Evolutionary conservation across 2,329 filamentous ascomycete genomes (phyloP), one percentile per base, ranked within the genome.

Genomic region (Septoria petroselini): DNA sequence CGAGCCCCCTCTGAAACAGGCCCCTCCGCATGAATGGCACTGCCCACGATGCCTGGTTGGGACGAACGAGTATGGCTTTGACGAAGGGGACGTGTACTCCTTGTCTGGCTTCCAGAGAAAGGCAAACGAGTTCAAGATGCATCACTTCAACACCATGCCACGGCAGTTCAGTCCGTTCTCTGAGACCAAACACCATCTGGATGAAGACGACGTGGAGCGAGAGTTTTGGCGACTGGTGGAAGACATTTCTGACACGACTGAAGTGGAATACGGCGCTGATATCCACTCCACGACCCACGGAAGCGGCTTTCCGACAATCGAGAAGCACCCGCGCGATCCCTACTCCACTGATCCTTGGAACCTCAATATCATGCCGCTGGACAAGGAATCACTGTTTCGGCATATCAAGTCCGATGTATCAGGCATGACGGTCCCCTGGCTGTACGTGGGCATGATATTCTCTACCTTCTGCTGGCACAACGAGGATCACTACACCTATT

Each of bases 391-490:
- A 40, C 75, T 98, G 1, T 98, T 98, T 74, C 82, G 91, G 41
- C 88, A 98, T 62, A 97, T 98, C 75, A 97, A 97, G 68, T 89
- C 91, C 0, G 93, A 98, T 65, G 94, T 98, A 45, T 97, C 93
- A 1, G 93, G 93, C 30, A 98, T 98, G 93, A 98, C 93, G 0
- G 91, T 98, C 6, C 93, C 93, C 0, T 98, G 93, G 93, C 83
- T 98, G 3, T 98, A 98, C 65, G 93, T 98, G 3, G 93, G 93
- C 54, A 98, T 98, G 93, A 94, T 95, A 31, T 98, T 98, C 68
- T 98, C 93, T 0, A 97, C 93, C 0, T 98, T 98, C 65, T 98
- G 93, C 70, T 98, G 93, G 93, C 93, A 98, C 68, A 96, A 95
- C 57, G 93, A 98, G 65, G 93, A 98, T 64, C 93, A 98, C 65